Base-by-base conservation (phyloP, 2,329 filamentous ascomycete species). In the Tolypocladium guangdongense region DNA sequence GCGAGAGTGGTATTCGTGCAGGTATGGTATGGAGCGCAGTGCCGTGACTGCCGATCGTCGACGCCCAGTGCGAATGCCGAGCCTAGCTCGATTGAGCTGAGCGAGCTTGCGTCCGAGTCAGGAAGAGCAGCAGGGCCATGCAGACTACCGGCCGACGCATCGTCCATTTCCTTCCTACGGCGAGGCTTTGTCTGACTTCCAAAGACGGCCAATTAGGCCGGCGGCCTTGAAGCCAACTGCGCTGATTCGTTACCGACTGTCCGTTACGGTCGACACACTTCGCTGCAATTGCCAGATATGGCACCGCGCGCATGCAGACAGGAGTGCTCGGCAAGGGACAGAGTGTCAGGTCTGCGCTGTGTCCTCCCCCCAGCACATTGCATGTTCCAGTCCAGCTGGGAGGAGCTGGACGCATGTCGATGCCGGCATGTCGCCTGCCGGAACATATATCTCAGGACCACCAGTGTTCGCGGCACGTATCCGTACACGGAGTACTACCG, bases 171-270 rank as follows among this genome's bases (percentile, higher is more conserved):
- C 43, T 18, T 46, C 43, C 24, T 46, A 30, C 2, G 4, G 4
- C 24, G 22, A 27, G 11, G 24, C 27, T n/a, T 2, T 6, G 24
- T n/a, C 6, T 16, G 7, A 16, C 12, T 16, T 20, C 8, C 27
- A n/a, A 24, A 6, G 30, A 30, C 27, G 7, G 7, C 30, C 5
- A 20, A 12, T 11, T 22, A 20, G 38, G 38, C 18, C 37, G n/a
- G 8, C n/a, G 12, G 24, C 24, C 33, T 35, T 16, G 33, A 7
- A 2, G 22, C 39, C 22, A 24, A 43, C 12, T 12, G 32, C 2
- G 18, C 35, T 50, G 48, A 50, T 50, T 50, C 35, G 48, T 50
- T 50, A 50, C 48, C 48, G 48, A 50, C 48, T 18, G 48, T n/a
- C 16, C 18, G 48, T 38, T 38, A 24, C 32, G 12, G 12, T 2